Percentiles rank a stretch among this genome's conserved stretches.
Conservation (phyloP, 2,329 filamentous ascomycete species). For the Penicillium sp. region DNA sequence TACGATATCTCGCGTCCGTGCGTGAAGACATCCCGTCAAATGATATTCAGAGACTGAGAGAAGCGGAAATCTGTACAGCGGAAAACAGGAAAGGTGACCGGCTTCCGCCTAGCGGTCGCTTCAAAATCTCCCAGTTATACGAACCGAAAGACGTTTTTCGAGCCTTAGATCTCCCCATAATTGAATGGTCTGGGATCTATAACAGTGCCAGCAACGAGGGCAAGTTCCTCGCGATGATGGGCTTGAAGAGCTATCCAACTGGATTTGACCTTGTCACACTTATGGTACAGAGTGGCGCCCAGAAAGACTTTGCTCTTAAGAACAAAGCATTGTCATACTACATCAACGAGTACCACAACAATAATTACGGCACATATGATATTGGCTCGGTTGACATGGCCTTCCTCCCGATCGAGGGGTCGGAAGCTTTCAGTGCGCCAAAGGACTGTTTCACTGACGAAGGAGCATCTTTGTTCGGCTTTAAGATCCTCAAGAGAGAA, state of each 20-base stretch:
- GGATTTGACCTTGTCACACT: conserved; percentile 71
- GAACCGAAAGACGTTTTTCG: conserved; percentile 69
- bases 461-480: conserved; percentile 70
- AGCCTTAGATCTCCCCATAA: conserved; percentile 64
- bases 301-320: conserved; percentile 52
- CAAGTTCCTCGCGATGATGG: conserved; percentile 66
- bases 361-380: conserved; percentile 66
- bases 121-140: conserved; percentile 72
- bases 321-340: conserved; percentile 74
- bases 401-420: conserved; percentile 68
- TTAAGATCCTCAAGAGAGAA: conserved; percentile 68
- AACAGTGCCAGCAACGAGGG: conserved; percentile 64
- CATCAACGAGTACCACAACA: conserved; percentile 69
- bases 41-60: conserved; percentile 72
- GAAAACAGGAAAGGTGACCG: conserved; percentile 57
- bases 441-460: conserved; percentile 78
- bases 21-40: conserved; percentile 77
- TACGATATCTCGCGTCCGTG: conserved; percentile 90
- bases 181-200: conserved; percentile 77
- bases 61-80: conserved; percentile 75
- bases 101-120: conserved; percentile 52
- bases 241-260: conserved; percentile 65
- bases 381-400: conserved; percentile 52
- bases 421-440: conserved; percentile 62
- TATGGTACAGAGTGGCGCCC: conserved; percentile 60